Base-by-base conservation (phyloP, 176 grass and related monocot genomes). In the Zoysia japonica region DNA sequence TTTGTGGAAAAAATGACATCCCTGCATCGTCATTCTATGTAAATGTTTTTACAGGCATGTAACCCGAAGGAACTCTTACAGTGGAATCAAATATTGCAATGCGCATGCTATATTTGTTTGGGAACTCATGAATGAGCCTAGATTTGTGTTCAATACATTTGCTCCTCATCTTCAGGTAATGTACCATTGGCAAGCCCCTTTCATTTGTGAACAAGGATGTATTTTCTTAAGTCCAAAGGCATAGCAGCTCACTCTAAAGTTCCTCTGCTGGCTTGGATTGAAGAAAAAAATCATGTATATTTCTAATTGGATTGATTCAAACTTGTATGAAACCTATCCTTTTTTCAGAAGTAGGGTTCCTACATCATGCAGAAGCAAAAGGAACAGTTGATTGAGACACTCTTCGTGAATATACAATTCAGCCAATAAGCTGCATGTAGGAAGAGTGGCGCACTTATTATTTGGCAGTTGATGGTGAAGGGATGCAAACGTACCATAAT, bases 51-150 rank as follows among this genome's bases (percentile, higher is more conserved):
- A 63, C 55, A 97, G 94, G 80, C 82, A 78, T 73, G 68, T 97
- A 63, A 91, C 82, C 44, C 91, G 94, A 83, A 93, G 84, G 76
- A 97, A 97, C 47, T 86, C 84, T 76, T 93, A 93, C 39, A 97
- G 91, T 90, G 91, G 94, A 84, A 77, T 97, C 71, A 91, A 42
- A 79, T 97, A 97, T 50, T 82, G 47, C 70, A 89, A 97, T 91
- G 91, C 93, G 57, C 91, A 89, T 62, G 91, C 94, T 35, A 93
- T 97, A 86, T 97, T 97, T 97, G 87, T 89, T 38, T 97, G 94
- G 94, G 94, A 97, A 76, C 89, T 93, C 49, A 93, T 97, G 64
- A 97, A 93, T 90, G 94, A 97, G 66, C 91, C 94, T 84, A 84
- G 94, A 65, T 97, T 91, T 81, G 62, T 86, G 36, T 91, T 85